Base-by-base conservation (phyloP, 106 monocot species). In the Amphibolis antarctica region DNA sequence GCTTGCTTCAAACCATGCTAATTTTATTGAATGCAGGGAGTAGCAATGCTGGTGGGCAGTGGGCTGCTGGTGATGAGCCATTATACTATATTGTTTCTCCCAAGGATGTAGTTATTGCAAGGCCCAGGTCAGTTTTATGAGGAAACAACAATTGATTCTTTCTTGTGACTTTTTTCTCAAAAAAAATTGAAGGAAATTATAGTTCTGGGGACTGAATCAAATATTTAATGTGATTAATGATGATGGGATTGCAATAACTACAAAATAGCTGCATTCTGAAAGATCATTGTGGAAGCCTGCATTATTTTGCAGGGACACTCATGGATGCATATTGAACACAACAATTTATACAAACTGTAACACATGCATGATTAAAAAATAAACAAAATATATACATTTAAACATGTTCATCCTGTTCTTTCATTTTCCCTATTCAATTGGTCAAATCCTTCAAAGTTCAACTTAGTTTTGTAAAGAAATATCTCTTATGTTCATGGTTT, bases 1-100 rank as follows among this genome's bases (percentile, higher is more conserved):
- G 3, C 0, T 25, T 13, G 3, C 0, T 25, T 56, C 11, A 56
- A 3, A 18, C 60, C 9, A n/a, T 60, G 17, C 13, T 63, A 0
- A 31, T 66, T 66, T 66, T 51, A 51, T 64, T 52, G 12, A 50
- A 62, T 78, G 49, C 69, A 98, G 96, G 96, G 74, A 98, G 87
- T 66, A 98, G 96, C 67, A 85, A 98, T 79, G 96, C 96, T 59
- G 96, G 90, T 65, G 90, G 87, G 22, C 96, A 98, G 66, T 98
- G 96, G 96, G 90, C 96, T 67, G 82, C 82, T 68, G 96, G 96
- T 53, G 90, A 98, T 62, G 96, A 98, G 72, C 96, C 96, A 74
- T 66, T 90, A 49, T 98, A 98, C 57, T 98, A 98, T 69, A 83
- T 98, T 50, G 87, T 98, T 44, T 98, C 90, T 79, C 90, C 96